Evolutionary conservation across 2,329 filamentous ascomycete genomes (phyloP).

Genomic region (Alternaria brassicicola): DNA sequence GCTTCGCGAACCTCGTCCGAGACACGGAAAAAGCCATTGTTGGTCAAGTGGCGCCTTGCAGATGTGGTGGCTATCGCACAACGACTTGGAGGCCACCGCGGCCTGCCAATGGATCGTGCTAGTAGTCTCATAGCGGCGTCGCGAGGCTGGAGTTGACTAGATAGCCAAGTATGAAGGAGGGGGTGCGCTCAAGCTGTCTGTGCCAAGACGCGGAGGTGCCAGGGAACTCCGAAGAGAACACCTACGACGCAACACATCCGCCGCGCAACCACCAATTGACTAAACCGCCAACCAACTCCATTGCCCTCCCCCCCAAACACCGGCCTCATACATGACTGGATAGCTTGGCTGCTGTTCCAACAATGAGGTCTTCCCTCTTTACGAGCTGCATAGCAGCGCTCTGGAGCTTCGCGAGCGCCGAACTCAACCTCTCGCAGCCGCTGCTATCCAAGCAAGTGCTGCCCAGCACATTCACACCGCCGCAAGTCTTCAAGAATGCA

Average conservation of each 20-base stretch:
- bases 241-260: slow-evolving; percentile 42
- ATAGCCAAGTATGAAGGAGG: slow-evolving; percentile 13
- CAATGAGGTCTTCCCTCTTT: slow-evolving; percentile 50
- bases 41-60: slow-evolving; percentile 39
- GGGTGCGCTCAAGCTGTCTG: slow-evolving; percentile 22
- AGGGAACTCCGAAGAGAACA: slow-evolving; percentile 44
- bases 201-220: slow-evolving; percentile 30
- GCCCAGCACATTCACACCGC: slow-evolving; percentile 71
- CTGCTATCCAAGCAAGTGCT: slow-evolving; percentile 58
- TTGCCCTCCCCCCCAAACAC: slow-evolving; percentile 8
- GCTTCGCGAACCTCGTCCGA: slow-evolving; percentile 85
- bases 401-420: slow-evolving; percentile 64
- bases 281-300: slow-evolving; percentile 18
- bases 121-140: slow-evolving; percentile 36
- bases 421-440: slow-evolving; percentile 65
- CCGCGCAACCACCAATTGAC: slow-evolving; percentile 25
- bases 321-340: slow-evolving; percentile 42
- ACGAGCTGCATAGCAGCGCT: slow-evolving; percentile 59
- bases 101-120: slow-evolving; percentile 23
- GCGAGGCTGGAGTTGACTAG: slow-evolving; percentile 4
- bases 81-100: slow-evolving; percentile 14
- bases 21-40: slow-evolving; percentile 66
- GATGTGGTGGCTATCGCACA: background rate
- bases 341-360: slow-evolving; percentile 37
- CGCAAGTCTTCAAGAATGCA: slow-evolving; percentile 90